These are phyloP conservation scores for Candida tropicalis DNA, from an alignment of 1,139 yeast species.

Conservation along the genomic window DNA sequence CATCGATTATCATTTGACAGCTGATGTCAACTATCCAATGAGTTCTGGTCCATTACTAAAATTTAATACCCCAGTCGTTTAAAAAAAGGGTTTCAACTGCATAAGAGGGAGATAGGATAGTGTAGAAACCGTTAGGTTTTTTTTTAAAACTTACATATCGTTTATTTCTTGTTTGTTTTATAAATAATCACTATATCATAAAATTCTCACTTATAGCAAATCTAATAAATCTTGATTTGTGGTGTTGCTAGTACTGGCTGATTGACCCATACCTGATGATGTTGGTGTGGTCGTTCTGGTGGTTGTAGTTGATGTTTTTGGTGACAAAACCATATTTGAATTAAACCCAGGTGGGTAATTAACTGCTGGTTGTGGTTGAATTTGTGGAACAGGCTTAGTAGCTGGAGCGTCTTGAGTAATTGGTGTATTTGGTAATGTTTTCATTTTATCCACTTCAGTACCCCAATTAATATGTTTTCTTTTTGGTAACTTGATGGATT, in stretches of 20 bases:
- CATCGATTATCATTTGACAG: no score
- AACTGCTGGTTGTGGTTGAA: slow-evolving; percentile 11
- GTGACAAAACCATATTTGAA: slow-evolving; percentile 23
- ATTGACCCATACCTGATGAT: neutral
- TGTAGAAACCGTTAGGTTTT: no score
- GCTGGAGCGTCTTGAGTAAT: neutral
- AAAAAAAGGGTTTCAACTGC: no score
- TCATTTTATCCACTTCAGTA: slow-evolving; percentile 19
- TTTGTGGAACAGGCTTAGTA: neutral
- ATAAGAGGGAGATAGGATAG: no score
- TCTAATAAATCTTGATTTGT: slow-evolving; percentile 15
- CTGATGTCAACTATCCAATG: no score
- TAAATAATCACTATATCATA: no score
- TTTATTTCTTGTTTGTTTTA: no score
- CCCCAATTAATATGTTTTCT: slow-evolving; percentile 24
- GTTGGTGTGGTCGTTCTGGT: slow-evolving; percentile 3
- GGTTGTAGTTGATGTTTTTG: slow-evolving; percentile 13
- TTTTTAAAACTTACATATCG: no score
- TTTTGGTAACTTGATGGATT: slow-evolving; percentile 6
- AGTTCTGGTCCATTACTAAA: no score
- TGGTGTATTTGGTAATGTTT: slow-evolving; percentile 15
- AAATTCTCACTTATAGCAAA: slow-evolving; percentile 9
- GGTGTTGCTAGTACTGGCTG: slow-evolving; percentile 1
- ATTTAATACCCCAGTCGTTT: no score
- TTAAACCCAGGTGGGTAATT: slow-evolving; percentile 36